Conservation (phyloP, 78 protist species). For the Mantamonas sphyraenae region DNA sequence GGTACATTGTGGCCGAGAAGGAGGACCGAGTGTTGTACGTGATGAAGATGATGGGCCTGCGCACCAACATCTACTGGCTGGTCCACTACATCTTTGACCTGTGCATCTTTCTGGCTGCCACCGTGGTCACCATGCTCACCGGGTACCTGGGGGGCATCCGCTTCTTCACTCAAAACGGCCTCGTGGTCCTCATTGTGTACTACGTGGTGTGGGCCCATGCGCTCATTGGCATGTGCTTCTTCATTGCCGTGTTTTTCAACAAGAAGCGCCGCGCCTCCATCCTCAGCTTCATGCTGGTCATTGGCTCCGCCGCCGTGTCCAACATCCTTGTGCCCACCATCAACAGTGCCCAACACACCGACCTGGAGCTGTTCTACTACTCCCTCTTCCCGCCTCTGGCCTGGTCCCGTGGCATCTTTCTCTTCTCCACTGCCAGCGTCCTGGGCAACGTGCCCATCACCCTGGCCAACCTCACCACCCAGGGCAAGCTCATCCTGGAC, state of each 20-base stretch:
- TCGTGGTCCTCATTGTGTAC: too few relatives aligned
- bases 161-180: conserved; percentile 2
- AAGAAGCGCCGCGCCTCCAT: too few relatives aligned
- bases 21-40: background rate
- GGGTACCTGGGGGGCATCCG: background rate
- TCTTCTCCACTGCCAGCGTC: background rate
- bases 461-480: background rate
- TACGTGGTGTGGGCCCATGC: too few relatives aligned
- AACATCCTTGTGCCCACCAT: too few relatives aligned
- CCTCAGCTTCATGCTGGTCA: too few relatives aligned
- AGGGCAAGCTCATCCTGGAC: conserved; percentile 3
- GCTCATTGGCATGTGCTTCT: too few relatives aligned
- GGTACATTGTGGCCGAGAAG: conserved; percentile 9
- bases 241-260: too few relatives aligned
- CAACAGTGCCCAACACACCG: too few relatives aligned
- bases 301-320: too few relatives aligned
- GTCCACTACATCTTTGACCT: background rate
- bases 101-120: background rate
- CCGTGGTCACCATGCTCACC: background rate
- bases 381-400: too few relatives aligned
- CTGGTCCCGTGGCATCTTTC: background rate
- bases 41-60: conserved; percentile 8
- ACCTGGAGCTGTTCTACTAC: too few relatives aligned
- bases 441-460: background rate
- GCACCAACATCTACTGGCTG: background rate